These are phyloP conservation scores for Kregervanrija delftensis DNA, from an alignment of 805 yeast genomes.

Conservation along the genomic window DNA sequence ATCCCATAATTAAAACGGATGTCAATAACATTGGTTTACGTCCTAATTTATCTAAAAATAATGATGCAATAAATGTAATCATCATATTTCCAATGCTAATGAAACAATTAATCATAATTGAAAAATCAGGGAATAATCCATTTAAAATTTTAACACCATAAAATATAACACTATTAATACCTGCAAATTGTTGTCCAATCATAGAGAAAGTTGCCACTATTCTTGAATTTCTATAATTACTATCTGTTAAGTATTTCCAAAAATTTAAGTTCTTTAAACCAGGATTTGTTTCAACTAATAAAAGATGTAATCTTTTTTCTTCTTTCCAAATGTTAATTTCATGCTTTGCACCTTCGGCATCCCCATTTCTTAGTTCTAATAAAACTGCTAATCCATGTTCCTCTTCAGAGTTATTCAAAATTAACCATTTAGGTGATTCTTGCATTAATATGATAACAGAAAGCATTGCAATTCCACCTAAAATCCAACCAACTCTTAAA, in stretches of 20 bases:
- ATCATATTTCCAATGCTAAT: constrained; percentile 71
- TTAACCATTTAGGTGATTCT: constrained; percentile 85
- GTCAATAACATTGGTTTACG: constrained; percentile 63
- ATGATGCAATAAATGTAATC: constrained; percentile 69
- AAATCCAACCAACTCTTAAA: constrained; percentile 49
- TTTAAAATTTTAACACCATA: constrained; percentile 85
- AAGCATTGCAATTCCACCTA: constrained; percentile 45
- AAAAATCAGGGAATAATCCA: constrained; percentile 61
- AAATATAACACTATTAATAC: constrained; percentile 86
- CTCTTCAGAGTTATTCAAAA: constrained; percentile 30
- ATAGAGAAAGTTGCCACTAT: constrained; percentile 65
- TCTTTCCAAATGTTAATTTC: constrained; percentile 27
- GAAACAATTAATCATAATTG: constrained; percentile 66
- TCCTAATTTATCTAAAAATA: constrained; percentile 69
- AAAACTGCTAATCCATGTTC: constrained; percentile 16
- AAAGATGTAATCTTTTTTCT: constrained; percentile 19
- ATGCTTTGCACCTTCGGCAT: constrained; percentile 7
- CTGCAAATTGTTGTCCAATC: constrained; percentile 85
- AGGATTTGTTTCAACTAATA: constrained; percentile 18
- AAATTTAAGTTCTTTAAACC: constrained; percentile 21
- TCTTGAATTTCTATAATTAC: constrained; percentile 50
- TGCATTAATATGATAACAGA: constrained; percentile 37
- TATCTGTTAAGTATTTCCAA: constrained; percentile 40
- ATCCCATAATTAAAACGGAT: constrained; percentile 65
- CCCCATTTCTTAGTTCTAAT: constrained; percentile 32